Percentiles rank a stretch among this genome's conserved stretches.
Conservation (phyloP, 139 green algal species). For the Gonium pectorale region DNA sequence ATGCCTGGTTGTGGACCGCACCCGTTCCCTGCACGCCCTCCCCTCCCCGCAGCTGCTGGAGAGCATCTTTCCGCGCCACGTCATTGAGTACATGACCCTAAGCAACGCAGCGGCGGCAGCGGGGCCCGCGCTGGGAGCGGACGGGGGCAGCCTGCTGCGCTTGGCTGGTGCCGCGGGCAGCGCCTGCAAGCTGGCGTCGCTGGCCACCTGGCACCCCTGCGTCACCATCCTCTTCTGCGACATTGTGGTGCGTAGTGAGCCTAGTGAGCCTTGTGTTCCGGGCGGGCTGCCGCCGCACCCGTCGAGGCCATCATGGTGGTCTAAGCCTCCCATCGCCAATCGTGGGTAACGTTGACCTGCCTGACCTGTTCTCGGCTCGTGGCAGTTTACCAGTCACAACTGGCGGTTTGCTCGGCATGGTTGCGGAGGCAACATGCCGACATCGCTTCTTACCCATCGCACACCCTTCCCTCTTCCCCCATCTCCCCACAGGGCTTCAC, state of each 20-base stretch:
- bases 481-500: conserved; percentile 20
- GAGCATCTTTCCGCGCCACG: conserved; percentile 24
- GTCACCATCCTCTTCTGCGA: conserved; percentile 28
- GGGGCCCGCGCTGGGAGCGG: neutral
- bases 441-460: neutral
- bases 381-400: no score
- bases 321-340: no score
- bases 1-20: no score
- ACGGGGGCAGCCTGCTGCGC: neutral
- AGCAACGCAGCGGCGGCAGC: no score
- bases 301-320: no score
- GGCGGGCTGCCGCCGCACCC: no score
- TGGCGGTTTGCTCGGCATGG: no score
- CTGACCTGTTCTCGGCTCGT: no score
- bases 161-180: neutral
- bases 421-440: no score
- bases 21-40: neutral
- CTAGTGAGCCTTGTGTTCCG: no score
- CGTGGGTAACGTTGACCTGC: no score
- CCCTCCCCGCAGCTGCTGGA: conserved; percentile 8
- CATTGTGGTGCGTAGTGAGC: neutral
- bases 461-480: neutral
- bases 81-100: conserved; percentile 34
- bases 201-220: conserved; percentile 20
- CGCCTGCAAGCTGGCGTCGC: neutral